Evolutionary conservation across 371 early-diverging fungal genomes (phyloP).

Genomic region (Edhazardia aedis): DNA sequence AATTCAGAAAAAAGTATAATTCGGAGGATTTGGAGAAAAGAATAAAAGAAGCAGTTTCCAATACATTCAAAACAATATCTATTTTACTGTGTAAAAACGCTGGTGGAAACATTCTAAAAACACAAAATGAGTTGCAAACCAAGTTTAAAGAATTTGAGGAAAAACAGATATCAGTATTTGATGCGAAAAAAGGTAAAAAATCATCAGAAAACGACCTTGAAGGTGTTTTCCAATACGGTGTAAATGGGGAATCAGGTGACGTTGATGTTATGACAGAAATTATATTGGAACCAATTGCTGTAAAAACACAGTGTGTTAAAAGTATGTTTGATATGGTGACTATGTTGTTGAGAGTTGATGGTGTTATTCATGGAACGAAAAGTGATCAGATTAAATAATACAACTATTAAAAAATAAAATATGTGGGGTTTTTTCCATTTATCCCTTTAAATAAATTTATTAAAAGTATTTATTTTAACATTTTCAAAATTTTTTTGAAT

Average conservation of each 20-base stretch:
- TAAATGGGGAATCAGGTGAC: slow-evolving; percentile 77
- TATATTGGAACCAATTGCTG: slow-evolving; percentile 91
- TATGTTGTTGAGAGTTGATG: slow-evolving; percentile 46
- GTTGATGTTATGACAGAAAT: slow-evolving; percentile 71
- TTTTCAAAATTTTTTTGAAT: no score
- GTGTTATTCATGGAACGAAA: slow-evolving; percentile 33
- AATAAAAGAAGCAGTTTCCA: slow-evolving; percentile 48
- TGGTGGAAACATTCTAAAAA: slow-evolving; percentile 61
- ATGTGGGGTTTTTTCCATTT: no score
- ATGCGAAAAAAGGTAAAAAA: slow-evolving; percentile 75
- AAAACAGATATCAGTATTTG: slow-evolving; percentile 62
- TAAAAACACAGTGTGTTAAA: slow-evolving; percentile 93
- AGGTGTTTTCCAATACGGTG: no score
- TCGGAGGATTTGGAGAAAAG: slow-evolving; percentile 15
- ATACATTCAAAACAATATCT: slow-evolving; percentile 90
- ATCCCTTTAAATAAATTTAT: no score
- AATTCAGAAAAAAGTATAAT: slow-evolving; percentile 2
- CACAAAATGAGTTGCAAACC: no score
- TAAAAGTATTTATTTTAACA: no score
- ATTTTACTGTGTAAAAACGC: slow-evolving; percentile 77
- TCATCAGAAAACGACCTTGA: slow-evolving; percentile 62
- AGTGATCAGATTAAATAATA: slow-evolving; percentile 3
- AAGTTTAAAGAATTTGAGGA: no score
- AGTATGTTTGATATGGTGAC: slow-evolving; percentile 73
- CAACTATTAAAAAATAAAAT: no score